Evolutionary conservation across 2,329 filamentous ascomycete species (phyloP), one percentile per base, ranked within the genome.

Genomic region (Colletotrichum musicola): DNA sequence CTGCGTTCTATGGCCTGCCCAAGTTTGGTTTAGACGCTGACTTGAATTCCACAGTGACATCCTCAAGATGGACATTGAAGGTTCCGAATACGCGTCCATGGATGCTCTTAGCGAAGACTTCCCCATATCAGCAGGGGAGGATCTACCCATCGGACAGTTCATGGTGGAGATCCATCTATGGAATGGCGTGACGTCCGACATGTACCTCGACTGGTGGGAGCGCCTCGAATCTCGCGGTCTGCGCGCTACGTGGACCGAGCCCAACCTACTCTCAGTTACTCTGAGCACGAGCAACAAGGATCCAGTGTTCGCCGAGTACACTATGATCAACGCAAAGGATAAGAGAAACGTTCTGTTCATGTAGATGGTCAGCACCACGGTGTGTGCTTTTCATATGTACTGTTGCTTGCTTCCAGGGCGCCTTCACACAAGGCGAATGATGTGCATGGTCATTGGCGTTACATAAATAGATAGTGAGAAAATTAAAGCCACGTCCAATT

Each of bases 11-110:
- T 35, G 44, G 18, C 14, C 27, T 38, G 6, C 5, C 5, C 7
- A n/a, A 6, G 18, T 18, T 30, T 35, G 30, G 30, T 10, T 35
- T 10, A 35, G 25, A 14, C 4, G 50, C 64, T 72, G 51, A 71
- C 59, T 46, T 22, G 10, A 40, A 20, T 16, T 35, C 18, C 42
- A 38, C 59, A 78, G 76, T 58, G 80, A 82, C 69, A 76, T 82
- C 20, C 62, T 81, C 44, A 81, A 81, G 72, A 81, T 81, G 67
- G 80, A 82, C 69, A 78, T 81, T 50, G 80, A 81, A 59, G 77
- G 76, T 4, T 69, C 72, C 13, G 80, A 81, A 66, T 81, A 78
- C 62, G 73, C 73, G 40, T 71, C 77, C 10, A 66, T 79, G 58
- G 72, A 73, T 46, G 72, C 71, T 13, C 69, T 79, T n/a, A 71